A percentile compares a stretch with the other conserved stretches of the same genome.
Conservation (phyloP, 2,329 filamentous ascomycete species). For the Aaosphaeria pasadenensis region DNA sequence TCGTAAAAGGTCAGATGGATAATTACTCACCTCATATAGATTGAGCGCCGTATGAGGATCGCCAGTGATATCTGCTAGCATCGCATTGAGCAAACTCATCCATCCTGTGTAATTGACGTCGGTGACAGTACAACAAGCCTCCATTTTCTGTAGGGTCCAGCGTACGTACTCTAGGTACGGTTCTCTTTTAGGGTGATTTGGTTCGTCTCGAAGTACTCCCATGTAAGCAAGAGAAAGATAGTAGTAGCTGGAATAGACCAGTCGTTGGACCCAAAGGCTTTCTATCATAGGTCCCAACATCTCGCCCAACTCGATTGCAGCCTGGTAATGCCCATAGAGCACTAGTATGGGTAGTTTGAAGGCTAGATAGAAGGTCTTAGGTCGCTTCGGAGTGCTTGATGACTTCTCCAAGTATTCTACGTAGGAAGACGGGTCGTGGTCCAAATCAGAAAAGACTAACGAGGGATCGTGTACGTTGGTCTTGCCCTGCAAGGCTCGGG, state of each 20-base stretch:
- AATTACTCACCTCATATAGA: slow-evolving; percentile 55
- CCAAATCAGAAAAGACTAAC: slow-evolving; percentile 64
- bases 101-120: slow-evolving; percentile 70
- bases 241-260: slow-evolving; percentile 42
- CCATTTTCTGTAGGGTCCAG: slow-evolving; percentile 58
- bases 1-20: no score
- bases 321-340: slow-evolving; percentile 42
- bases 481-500: slow-evolving; percentile 71
- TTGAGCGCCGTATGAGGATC: slow-evolving; percentile 55
- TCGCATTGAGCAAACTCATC: slow-evolving; percentile 66
- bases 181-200: slow-evolving; percentile 36
- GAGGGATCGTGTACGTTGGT: slow-evolving; percentile 53
- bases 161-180: slow-evolving; percentile 54
- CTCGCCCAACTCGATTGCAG: slow-evolving; percentile 43
- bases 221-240: slow-evolving; percentile 43
- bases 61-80: slow-evolving; percentile 61
- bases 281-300: slow-evolving; percentile 39
- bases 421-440: slow-evolving; percentile 59
- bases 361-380: slow-evolving; percentile 66
- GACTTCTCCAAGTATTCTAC: slow-evolving; percentile 50
- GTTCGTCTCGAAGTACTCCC: slow-evolving; percentile 36
- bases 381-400: slow-evolving; percentile 59
- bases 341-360: slow-evolving; percentile 43
- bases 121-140: slow-evolving; percentile 62
- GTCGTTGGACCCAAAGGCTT: slow-evolving; percentile 44